These are phyloP conservation scores for Bolboschoenus planiculmis DNA, from an alignment of 176 grass and related monocot species.

Conservation along the genomic window DNA sequence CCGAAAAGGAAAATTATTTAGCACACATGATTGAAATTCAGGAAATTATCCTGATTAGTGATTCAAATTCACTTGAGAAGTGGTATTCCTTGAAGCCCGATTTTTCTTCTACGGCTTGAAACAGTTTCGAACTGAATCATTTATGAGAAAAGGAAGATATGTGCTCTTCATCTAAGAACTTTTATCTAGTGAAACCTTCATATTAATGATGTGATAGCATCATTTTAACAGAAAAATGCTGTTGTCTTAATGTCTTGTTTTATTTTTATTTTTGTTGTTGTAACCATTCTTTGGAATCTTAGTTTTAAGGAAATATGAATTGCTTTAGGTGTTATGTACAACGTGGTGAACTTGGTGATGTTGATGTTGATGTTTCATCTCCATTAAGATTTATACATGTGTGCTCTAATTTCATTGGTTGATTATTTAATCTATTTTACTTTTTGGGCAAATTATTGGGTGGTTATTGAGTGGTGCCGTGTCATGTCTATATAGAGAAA, in stretches of 20 bases:
- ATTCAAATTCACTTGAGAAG: constrained; percentile 15
- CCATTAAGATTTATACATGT: background rate
- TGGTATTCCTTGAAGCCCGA: constrained; percentile 26
- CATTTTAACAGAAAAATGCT: background rate
- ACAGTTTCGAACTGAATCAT: constrained; percentile 11
- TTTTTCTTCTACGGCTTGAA: constrained; percentile 15
- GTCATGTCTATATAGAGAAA: background rate
- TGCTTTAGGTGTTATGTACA: background rate
- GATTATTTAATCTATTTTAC: too few relatives aligned
- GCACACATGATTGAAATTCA: constrained; percentile 11
- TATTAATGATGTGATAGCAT: constrained; percentile 1
- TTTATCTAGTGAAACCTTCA: background rate
- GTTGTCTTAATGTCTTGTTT: background rate
- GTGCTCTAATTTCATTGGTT: background rate
- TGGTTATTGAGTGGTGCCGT: background rate
- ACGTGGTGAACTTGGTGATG: background rate
- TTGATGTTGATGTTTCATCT: constrained; percentile 7
- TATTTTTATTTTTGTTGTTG: background rate
- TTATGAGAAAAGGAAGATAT: constrained; percentile 8
- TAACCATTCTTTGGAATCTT: constrained; percentile 23
- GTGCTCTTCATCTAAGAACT: background rate
- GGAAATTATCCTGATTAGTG: background rate
- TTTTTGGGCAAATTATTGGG: background rate
- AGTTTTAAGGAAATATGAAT: background rate
- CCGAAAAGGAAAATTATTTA: constrained; percentile 25